A percentile compares a stretch with the other conserved stretches of the same genome.
These are phyloP conservation scores for Cordyceps sp. DNA, from an alignment of 2,329 filamentous ascomycete genomes.

Conservation along the genomic window DNA sequence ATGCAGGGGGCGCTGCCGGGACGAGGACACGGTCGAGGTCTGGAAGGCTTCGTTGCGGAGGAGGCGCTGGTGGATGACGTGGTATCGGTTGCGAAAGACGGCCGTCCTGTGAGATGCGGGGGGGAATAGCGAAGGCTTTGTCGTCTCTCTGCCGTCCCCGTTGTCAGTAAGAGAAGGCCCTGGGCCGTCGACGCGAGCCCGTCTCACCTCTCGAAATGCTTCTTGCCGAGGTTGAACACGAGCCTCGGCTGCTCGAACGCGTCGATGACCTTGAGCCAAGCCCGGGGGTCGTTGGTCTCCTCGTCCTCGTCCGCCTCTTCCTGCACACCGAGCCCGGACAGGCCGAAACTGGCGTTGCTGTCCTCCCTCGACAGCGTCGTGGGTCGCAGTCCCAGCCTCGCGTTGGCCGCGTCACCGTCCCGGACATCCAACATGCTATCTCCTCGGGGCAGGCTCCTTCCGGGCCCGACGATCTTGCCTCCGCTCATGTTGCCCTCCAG, in stretches of 20 bases:
- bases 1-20: slow-evolving; percentile 34
- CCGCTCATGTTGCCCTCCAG: slow-evolving; percentile 80
- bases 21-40: slow-evolving; percentile 53
- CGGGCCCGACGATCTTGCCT: slow-evolving; percentile 46
- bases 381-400: slow-evolving; percentile 35
- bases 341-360: slow-evolving; percentile 48
- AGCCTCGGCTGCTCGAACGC: slow-evolving; percentile 76
- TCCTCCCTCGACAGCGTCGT: slow-evolving; percentile 35
- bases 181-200: too few relatives aligned
- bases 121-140: slow-evolving; percentile 57
- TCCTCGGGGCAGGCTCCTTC: slow-evolving; percentile 32
- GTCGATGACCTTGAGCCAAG: slow-evolving; percentile 69
- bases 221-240: slow-evolving; percentile 63
- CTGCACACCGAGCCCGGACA: slow-evolving; percentile 33
- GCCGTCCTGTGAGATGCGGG: slow-evolving; percentile 65
- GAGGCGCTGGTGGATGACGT: slow-evolving; percentile 81
- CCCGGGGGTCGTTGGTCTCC: slow-evolving; percentile 48
- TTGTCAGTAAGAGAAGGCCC: neutral
- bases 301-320: slow-evolving; percentile 43
- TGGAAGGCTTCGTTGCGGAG: slow-evolving; percentile 90
- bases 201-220: slow-evolving; percentile 65
- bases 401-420: slow-evolving; percentile 34
- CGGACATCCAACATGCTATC: slow-evolving; percentile 47
- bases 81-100: slow-evolving; percentile 78
- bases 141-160: slow-evolving; percentile 29